Percentiles rank a stretch among this genome's conserved stretches.
Conservation (phyloP, 2,329 filamentous ascomycete species). For the Fusarium clavum region DNA sequence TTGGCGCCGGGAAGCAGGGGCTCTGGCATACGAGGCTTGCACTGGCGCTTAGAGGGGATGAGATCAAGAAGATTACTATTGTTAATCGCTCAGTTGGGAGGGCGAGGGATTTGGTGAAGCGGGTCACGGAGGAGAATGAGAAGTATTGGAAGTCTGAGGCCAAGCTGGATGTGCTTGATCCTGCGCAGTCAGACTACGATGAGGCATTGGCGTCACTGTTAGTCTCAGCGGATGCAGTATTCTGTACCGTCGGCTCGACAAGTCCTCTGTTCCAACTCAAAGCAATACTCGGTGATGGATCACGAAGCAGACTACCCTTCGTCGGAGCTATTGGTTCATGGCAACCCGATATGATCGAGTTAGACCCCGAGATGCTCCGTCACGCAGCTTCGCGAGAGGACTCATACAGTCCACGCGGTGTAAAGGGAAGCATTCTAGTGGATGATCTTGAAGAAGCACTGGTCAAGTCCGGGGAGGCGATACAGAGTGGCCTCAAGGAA, state of each 20-base stretch:
- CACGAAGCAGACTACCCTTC: slow-evolving; percentile 46
- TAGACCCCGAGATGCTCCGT: slow-evolving; percentile 70
- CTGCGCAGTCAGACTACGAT: slow-evolving; percentile 14
- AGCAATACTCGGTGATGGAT: not conserved
- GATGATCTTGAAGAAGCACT: slow-evolving; percentile 70
- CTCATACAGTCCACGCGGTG: not conserved
- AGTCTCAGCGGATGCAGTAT: slow-evolving; percentile 18
- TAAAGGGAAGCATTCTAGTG: slow-evolving; percentile 53
- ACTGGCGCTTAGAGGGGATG: slow-evolving; percentile 59
- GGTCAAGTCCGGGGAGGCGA: slow-evolving; percentile 74
- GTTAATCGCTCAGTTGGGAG: slow-evolving; percentile 46
- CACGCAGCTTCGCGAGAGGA: slow-evolving; percentile 16
- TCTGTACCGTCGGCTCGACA: slow-evolving; percentile 39
- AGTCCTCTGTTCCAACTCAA: slow-evolving; percentile 23
- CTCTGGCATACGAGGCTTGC: slow-evolving; percentile 78
- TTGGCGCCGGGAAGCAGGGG: slow-evolving; percentile 77
- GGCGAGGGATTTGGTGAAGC: slow-evolving; percentile 8
- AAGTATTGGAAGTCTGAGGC: slow-evolving; percentile 32
- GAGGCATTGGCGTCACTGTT: slow-evolving; percentile 5
- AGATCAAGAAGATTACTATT: slow-evolving; percentile 46
- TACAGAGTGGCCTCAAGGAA: slow-evolving; percentile 68
- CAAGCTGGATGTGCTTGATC: slow-evolving; percentile 9
- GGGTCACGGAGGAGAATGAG: slow-evolving; percentile 27
- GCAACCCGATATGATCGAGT: slow-evolving; percentile 72
- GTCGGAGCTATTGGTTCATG: slow-evolving; percentile 66